A percentile compares a stretch with the other conserved stretches of the same genome.
These are phyloP conservation scores for Trypanosoma vivax DNA, from an alignment of 208 protist genomes.

Conservation along the genomic window DNA sequence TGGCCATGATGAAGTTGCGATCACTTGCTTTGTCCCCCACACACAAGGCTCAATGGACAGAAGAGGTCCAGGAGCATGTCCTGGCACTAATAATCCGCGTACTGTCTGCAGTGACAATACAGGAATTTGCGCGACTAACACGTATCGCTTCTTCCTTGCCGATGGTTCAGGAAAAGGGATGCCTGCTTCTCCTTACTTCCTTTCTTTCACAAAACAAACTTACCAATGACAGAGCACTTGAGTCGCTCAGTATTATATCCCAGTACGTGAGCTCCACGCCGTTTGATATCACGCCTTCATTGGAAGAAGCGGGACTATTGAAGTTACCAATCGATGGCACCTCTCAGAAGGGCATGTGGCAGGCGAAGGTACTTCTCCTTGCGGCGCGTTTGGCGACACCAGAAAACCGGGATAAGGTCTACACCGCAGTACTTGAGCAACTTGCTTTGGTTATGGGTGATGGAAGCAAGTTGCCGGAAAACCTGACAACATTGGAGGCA, in stretches of 20 bases:
- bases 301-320: constrained; percentile 45
- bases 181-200: constrained; percentile 51
- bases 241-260: constrained; percentile 53
- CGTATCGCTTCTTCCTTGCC: constrained; percentile 54
- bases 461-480: constrained; percentile 24
- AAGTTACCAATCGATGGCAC: constrained; percentile 10
- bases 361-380: constrained; percentile 46
- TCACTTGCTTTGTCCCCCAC: constrained; percentile 32
- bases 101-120: constrained; percentile 53
- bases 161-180: constrained; percentile 40
- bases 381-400: constrained; percentile 42
- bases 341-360: constrained; percentile 21
- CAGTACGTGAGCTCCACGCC: constrained; percentile 25
- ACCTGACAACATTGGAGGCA: constrained; percentile 64
- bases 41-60: constrained; percentile 59
- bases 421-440: constrained; percentile 37
- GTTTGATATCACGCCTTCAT: constrained; percentile 35
- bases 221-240: constrained; percentile 35
- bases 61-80: constrained; percentile 65
- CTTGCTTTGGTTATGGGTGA: constrained; percentile 14
- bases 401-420: constrained; percentile 44
- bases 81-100: constrained; percentile 58
- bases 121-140: constrained; percentile 68
- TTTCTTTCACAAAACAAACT: constrained; percentile 40
- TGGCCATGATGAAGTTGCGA: constrained; percentile 51